Evolutionary conservation across 2,329 filamentous ascomycete species (phyloP), one percentile per base, ranked within the genome.

Genomic region (Aspergillus melleus): DNA sequence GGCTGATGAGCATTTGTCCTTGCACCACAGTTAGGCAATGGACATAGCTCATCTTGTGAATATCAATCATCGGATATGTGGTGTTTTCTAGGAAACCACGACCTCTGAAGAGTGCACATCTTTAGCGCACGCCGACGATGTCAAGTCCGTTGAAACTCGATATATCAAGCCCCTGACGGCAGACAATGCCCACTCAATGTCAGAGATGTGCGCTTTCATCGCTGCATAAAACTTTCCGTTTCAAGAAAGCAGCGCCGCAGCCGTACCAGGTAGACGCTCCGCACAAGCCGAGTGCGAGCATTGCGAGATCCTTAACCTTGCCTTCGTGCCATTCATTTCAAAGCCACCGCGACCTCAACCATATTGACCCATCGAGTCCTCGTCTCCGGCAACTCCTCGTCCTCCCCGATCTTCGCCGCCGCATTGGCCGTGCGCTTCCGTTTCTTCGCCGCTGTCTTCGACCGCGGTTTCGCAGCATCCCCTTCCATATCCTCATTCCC

Each of bases 321-420:
- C 44, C 30, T 12, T 19, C 39, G 19, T 26, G 29, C 42, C 11
- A 2, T 22, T 76, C 72, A 78, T 66, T 76, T 79, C 26, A 80
- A 64, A 47, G 73, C 74, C 20, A 81, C 71, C 4, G 77, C 75
- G 55, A 81, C 70, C 57, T 81, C 78, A 16, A 81, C 77, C 65
- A 76, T 78, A 64, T 80, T 81, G 44, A 81, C 71, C 77, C 78
- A 81, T 53, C 79, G 73, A 11, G 77, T 77, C 22, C 79, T 70
- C 9, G 76, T 74, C 64, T 81, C 79, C 0, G 78, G 78, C 46
- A 79, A 56, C 54, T 80, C 76, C 5, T 63, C 76, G 4, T 63
- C 66, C 19, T 79, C 75, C 2, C 62, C 68, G n/a, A 72, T 68
- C 19, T 69, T 64, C 30, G 67, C 64, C 14, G 57, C 61, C 26